These are phyloP conservation scores for Colletotrichum tamarilloi DNA, from an alignment of 2,329 filamentous ascomycete species.

Conservation along the genomic window DNA sequence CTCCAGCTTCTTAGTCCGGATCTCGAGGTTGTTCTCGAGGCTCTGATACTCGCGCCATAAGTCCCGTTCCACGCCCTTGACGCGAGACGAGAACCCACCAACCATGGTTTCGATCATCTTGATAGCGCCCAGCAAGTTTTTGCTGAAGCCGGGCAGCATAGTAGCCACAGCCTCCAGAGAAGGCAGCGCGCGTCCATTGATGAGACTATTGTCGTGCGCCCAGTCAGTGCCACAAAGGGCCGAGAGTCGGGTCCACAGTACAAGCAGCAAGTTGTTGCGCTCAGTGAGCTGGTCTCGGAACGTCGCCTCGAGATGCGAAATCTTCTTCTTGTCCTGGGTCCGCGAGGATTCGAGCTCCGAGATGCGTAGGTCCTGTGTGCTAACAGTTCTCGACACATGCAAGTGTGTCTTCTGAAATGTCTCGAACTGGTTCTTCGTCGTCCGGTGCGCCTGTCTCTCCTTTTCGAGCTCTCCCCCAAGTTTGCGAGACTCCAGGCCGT, in stretches of 20 bases:
- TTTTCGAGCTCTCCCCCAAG: conserved; percentile 91
- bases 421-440: conserved; percentile 89
- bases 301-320: conserved; percentile 79
- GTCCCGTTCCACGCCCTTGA: conserved; percentile 88
- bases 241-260: conserved; percentile 91
- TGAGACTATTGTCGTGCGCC: conserved; percentile 88
- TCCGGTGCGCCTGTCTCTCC: conserved; percentile 84
- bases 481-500: conserved; percentile 86
- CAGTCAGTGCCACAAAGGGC: conserved; percentile 90
- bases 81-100: conserved; percentile 79
- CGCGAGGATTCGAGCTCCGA: conserved; percentile 86
- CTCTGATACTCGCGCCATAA: conserved; percentile 91
- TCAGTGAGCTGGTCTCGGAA: conserved; percentile 90
- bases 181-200: conserved; percentile 86
- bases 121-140: conserved; percentile 87
- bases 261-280: conserved; percentile 86
- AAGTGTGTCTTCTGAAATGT: conserved; percentile 88
- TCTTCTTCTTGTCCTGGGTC: conserved; percentile 80
- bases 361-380: conserved; percentile 85
- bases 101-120: conserved; percentile 88
- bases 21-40: conserved; percentile 83
- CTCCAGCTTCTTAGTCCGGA: conserved; percentile 86
- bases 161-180: conserved; percentile 87
- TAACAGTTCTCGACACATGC: conserved; percentile 86
- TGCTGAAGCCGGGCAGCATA: conserved; percentile 88